Conservation (phyloP, 2,329 filamentous ascomycete species). For the Thielaviopsis ethacetica region DNA sequence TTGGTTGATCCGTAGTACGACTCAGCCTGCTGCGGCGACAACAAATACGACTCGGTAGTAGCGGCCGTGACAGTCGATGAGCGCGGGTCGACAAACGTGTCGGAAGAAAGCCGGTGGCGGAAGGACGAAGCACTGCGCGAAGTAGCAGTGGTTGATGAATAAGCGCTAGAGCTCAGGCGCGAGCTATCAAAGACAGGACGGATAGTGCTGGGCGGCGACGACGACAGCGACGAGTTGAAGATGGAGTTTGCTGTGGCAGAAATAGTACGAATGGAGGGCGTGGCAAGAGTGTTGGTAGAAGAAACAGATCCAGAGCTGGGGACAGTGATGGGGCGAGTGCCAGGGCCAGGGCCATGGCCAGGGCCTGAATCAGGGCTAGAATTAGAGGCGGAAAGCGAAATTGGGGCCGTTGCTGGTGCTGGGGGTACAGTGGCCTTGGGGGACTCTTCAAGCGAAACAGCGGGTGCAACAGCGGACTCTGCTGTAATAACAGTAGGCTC, state of each 20-base stretch:
- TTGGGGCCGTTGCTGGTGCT: neutral
- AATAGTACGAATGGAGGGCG: conserved; percentile 8
- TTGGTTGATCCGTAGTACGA: neutral
- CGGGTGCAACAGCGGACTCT: neutral
- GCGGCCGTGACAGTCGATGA: neutral
- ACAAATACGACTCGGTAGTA: conserved; percentile 1
- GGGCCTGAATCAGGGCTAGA: neutral
- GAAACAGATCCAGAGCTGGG: neutral
- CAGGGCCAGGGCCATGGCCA: neutral
- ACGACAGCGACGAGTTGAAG: conserved; percentile 9
- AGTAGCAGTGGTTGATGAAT: conserved; percentile 4
- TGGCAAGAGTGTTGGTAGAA: neutral
- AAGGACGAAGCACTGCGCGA: conserved; percentile 7
- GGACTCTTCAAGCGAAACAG: neutral
- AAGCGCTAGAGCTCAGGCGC: conserved; percentile 9
- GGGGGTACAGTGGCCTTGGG: neutral
- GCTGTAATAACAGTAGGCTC: neutral
- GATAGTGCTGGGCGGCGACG: conserved; percentile 9
- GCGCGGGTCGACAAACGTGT: conserved; percentile 4
- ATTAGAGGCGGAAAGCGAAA: neutral
- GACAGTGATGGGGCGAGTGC: neutral
- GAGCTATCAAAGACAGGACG: conserved; percentile 10
- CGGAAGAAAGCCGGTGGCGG: conserved; percentile 6
- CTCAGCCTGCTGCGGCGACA: conserved; percentile 7
- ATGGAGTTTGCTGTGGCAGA: conserved; percentile 10